Evolutionary conservation across 2,329 filamentous ascomycete genomes (phyloP), one percentile per base, ranked within the genome.

Genomic region (Thielaviopsis ethacetica): DNA sequence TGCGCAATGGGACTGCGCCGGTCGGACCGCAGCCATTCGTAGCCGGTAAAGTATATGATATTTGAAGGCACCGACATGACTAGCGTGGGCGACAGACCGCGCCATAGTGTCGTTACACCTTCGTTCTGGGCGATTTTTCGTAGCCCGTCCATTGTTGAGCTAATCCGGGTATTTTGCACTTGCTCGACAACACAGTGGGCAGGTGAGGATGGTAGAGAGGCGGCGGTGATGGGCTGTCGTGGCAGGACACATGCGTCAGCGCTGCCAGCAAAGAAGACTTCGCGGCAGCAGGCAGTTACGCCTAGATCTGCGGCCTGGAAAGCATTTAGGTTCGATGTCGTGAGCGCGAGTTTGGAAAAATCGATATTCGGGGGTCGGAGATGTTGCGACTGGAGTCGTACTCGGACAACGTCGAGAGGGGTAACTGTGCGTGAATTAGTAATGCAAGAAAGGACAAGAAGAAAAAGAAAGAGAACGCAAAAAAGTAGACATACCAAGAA

Each of bases 21-120:
- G 65, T 88, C 86, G 63, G 79, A 86, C 41, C 93, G 84, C 61
- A 98, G 70, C 86, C 90, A 96, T 68, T 98, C 93, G 71, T 98
- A 98, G 47, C 93, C 93, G 13, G 93, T 94, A 67, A 97, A 96
- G 72, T 98, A 98, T 64, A 98, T 97, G 64, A 98, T 93, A 69
- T 98, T 98, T 26, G 84, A 89, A 0, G 93, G 93, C 5, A 98
- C 80, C 0, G 90, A 84, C 93, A 98, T 98, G 63, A 90, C 79
- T 22, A 98, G 74, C 0, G 93, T 98, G 0, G 93, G 91, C n/a
- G 88, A 94, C 5, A 98, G 75, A 0, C 93, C 93, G 62, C 93
- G 81, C 91, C 93, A 98, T 41, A 98, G 73, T 1, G 91, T 93
- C 26, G 81, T 79, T 13, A 90, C 67, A 1, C 93, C 93, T 73